Evolutionary conservation across 352 stramenopile species (phyloP), one percentile per base, ranked within the genome.

Genomic region (Globisporangium barbulae): DNA sequence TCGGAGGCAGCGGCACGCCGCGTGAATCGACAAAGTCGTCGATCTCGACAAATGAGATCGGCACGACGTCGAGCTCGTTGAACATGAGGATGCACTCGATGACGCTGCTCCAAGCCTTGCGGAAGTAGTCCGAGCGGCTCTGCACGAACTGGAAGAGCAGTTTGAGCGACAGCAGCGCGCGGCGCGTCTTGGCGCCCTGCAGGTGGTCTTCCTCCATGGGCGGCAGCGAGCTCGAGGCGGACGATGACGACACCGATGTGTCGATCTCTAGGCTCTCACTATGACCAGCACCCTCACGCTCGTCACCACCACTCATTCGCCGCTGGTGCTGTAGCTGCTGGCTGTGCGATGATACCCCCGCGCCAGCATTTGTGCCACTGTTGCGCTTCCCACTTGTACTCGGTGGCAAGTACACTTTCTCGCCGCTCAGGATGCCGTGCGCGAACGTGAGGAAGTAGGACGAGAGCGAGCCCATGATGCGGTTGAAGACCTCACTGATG

Each of bases 11-110:
- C 15, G 87, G 87, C 12, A 96, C 87, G 28, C 87, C 87, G 0
- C 85, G 81, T 0, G 82, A 87, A 47, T 96, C 87, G 17, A 95
- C 87, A 68, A 95, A 95, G 65, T 95, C 87, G 58, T 96, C 87
- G 63, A 94, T 94, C 71, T 96, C 87, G 41, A 93, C 85, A n/a
- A 96, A 66, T 19, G 87, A 94, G 3, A 81, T 91, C 17, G 87
- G 87, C 25, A 93, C 78, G 0, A 89, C 85, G 54, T 96, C 88
- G 21, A 96, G 65, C 67, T 94, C 86, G 63, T 96, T 96, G 60
- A 96, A 94, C 81, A 94, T 91, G 31, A 96, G 73, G 61, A 94
- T 75, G 52, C 85, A 94, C 61, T 96, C 88, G 42, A 94, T 76
- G 5, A 96, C 82, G 31, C 78, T 90, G 13, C 79, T 74, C 88